phyloP scores from a whole-genome alignment of 441 rosid genomes.

The Viola pubescens region DNA sequence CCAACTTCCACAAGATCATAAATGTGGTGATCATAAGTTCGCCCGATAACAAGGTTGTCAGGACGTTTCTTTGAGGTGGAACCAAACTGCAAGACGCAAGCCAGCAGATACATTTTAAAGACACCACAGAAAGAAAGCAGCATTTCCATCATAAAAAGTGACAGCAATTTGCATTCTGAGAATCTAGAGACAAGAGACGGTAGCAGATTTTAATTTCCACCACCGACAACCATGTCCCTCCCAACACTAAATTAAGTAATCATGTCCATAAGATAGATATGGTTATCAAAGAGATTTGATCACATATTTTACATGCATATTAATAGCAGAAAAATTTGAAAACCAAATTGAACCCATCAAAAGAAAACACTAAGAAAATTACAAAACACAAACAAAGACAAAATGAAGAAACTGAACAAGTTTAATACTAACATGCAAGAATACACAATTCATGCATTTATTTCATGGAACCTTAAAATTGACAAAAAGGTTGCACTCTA shows the following conservation, averaged over 20 bases:
- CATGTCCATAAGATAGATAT: too few relatives aligned
- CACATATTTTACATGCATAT: background rate
- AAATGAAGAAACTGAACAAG: background rate
- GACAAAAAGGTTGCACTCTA: too few relatives aligned
- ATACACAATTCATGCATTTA: too few relatives aligned
- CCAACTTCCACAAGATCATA: constrained; percentile 93
- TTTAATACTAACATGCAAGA: too few relatives aligned
- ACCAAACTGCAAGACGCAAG: constrained; percentile 52
- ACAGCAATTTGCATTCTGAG: background rate
- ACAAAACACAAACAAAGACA: too few relatives aligned
- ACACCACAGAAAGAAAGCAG: background rate
- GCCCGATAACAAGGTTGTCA: constrained; percentile 71
- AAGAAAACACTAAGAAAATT: background rate
- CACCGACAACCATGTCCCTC: too few relatives aligned
- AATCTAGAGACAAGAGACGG: background rate
- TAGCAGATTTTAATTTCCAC: too few relatives aligned
- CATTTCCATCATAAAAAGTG: background rate
- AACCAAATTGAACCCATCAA: background rate
- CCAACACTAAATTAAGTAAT: too few relatives aligned
- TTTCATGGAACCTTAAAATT: too few relatives aligned
- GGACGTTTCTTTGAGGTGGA: constrained; percentile 92
- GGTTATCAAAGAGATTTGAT: too few relatives aligned
- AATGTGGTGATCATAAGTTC: constrained; percentile 73
- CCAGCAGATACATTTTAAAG: constrained; percentile 1
- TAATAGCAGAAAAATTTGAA: background rate